phyloP scores from a whole-genome alignment of 1,139 yeast species.

The Diutina pseudorugosa region DNA sequence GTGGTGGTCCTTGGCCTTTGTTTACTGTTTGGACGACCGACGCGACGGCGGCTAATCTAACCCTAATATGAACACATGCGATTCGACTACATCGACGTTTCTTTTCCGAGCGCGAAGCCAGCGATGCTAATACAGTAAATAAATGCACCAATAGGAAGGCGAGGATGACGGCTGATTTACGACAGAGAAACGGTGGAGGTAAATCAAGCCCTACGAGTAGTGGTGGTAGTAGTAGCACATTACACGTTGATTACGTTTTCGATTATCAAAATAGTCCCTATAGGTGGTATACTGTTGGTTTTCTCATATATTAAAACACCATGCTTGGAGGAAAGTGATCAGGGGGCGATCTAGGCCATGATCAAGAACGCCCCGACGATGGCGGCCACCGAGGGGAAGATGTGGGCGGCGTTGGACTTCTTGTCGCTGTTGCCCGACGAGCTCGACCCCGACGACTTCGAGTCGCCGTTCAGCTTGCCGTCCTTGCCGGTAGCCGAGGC shows the following conservation, averaged over 20 bases:
- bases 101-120: neutral
- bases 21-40: neutral
- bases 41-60: neutral
- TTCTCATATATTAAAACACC: neutral
- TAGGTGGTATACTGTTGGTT: no score
- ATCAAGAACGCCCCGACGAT: neutral
- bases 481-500: conserved; percentile 5
- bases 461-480: conserved; percentile 6
- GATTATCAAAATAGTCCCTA: no score
- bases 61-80: no score
- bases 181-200: no score
- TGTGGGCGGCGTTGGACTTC: neutral
- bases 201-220: no score
- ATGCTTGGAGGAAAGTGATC: no score
- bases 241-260: no score
- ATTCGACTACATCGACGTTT: no score
- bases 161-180: no score
- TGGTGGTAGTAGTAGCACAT: no score
- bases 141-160: neutral
- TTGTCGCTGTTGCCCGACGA: neutral
- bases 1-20: no score
- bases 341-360: no score
- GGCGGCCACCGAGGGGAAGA: neutral
- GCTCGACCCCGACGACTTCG: neutral
- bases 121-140: neutral